phyloP scores from a whole-genome alignment of 2,329 filamentous ascomycete species.

The Botrytis fabae region DNA sequence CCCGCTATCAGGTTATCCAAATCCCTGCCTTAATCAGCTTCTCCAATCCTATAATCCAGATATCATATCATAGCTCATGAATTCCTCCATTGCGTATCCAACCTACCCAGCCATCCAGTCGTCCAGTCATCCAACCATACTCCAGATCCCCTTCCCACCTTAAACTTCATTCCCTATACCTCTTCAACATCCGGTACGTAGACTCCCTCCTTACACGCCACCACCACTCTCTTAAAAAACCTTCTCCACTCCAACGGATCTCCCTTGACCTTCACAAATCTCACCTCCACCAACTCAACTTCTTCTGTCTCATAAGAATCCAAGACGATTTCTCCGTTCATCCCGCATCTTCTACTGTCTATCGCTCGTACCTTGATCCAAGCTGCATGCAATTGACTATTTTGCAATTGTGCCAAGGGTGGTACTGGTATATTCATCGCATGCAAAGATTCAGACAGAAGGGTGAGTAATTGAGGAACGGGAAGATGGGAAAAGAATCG shows the following conservation, averaged over 20 bases:
- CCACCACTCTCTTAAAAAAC: conserved; percentile 93
- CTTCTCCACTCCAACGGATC: conserved; percentile 95
- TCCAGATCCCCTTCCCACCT: not conserved
- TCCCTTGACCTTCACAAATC: conserved; percentile 92
- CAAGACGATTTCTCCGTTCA: conserved; percentile 75
- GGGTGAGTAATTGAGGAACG: conserved; percentile 71
- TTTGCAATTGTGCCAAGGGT: conserved; percentile 47
- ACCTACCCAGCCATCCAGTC: not conserved
- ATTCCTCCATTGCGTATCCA: not conserved
- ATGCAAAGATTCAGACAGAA: conserved; percentile 79
- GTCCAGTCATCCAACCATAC: not conserved
- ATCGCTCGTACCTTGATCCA: conserved; percentile 72
- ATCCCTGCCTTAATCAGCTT: not conserved
- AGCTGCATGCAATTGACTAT: conserved; percentile 55
- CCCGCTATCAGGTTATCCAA: not conserved
- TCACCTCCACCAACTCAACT: conserved; percentile 73
- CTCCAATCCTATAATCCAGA: not conserved
- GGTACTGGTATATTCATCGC: conserved; percentile 76
- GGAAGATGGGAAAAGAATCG: conserved; percentile 88
- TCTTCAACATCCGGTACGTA: conserved; percentile 52
- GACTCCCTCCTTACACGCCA: conserved; percentile 83
- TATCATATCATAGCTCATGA: conserved; percentile 2
- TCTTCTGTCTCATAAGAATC: conserved; percentile 61
- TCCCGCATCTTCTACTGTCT: conserved; percentile 68
- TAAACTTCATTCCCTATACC: not conserved